These are phyloP conservation scores for Asterella californica DNA, from an alignment of 225 moss, liverwort and hornwort genomes.

Conservation along the genomic window DNA sequence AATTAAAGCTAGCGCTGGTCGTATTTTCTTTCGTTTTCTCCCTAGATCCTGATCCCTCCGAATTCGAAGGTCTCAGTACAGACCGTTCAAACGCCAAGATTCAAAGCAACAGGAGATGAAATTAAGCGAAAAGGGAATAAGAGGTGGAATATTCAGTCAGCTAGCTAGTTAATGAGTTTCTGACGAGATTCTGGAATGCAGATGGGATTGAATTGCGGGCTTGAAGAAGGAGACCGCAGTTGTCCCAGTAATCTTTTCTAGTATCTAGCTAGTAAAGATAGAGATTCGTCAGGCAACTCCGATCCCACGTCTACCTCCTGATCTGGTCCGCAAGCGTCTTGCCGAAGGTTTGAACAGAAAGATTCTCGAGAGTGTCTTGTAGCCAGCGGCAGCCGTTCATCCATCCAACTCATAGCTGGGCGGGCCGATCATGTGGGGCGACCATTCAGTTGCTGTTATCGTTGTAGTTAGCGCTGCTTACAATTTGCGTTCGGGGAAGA, in stretches of 20 bases:
- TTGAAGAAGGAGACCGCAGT: neutral
- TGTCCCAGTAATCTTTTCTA: neutral
- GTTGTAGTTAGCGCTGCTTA: neutral
- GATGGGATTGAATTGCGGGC: neutral
- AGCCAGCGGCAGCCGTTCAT: neutral
- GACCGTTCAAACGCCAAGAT: too few species aligned
- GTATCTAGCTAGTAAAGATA: neutral
- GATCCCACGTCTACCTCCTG: neutral
- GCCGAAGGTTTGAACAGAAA: conserved; percentile 1
- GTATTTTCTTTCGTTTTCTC: neutral
- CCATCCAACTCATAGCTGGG: neutral
- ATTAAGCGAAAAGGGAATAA: neutral
- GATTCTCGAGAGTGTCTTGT: neutral
- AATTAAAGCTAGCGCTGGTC: neutral
- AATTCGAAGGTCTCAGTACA: too few species aligned
- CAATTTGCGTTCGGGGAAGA: neutral
- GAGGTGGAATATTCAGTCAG: neutral
- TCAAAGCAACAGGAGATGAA: neutral
- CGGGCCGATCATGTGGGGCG: neutral
- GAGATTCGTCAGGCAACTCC: neutral
- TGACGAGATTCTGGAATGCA: neutral
- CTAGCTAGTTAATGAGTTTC: neutral
- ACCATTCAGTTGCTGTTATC: neutral
- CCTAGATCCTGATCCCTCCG: neutral
- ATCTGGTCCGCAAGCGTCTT: neutral